Percentiles rank a stretch among this genome's conserved stretches.
These are phyloP conservation scores for Phytophthora sp. DNA, from an alignment of 352 stramenopile genomes.

Conservation along the genomic window DNA sequence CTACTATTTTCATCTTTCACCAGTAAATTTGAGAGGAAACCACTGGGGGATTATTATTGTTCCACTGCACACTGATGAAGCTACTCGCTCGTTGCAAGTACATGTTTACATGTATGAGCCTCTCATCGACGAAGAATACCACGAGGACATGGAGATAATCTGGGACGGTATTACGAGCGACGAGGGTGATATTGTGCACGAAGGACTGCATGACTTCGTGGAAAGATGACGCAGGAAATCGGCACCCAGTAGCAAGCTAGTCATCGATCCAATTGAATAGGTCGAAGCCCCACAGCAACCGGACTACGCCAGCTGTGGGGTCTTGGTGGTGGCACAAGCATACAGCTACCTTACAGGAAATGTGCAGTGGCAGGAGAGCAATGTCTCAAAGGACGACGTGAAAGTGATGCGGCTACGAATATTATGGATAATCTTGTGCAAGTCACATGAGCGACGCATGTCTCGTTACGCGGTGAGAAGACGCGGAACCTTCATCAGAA, in stretches of 20 bases:
- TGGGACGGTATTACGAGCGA: too few species aligned
- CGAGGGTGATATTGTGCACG: background rate
- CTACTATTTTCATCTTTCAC: slow-evolving; percentile 10
- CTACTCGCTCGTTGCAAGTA: too few species aligned
- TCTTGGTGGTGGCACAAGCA: slow-evolving; percentile 8
- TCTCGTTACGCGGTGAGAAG: background rate
- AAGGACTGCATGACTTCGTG: slow-evolving; percentile 12
- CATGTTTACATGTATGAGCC: too few species aligned
- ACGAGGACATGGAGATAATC: too few species aligned
- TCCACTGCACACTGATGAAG: too few species aligned
- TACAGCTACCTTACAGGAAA: slow-evolving; percentile 3
- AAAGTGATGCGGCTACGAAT: too few species aligned
- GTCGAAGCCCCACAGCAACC: background rate
- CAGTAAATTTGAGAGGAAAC: slow-evolving; percentile 6
- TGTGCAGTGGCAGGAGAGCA: background rate
- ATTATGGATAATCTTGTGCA: too few species aligned
- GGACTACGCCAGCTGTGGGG: too few species aligned
- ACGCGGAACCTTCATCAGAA: background rate
- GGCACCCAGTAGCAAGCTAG: background rate
- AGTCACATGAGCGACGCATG: too few species aligned
- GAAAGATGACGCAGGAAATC: background rate
- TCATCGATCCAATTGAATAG: background rate
- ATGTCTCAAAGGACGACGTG: too few species aligned
- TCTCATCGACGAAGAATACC: too few species aligned
- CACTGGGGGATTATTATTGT: too few species aligned